These are phyloP conservation scores for Ogataea trehaloabstinens DNA, from an alignment of 805 yeast species.

Conservation along the genomic window DNA sequence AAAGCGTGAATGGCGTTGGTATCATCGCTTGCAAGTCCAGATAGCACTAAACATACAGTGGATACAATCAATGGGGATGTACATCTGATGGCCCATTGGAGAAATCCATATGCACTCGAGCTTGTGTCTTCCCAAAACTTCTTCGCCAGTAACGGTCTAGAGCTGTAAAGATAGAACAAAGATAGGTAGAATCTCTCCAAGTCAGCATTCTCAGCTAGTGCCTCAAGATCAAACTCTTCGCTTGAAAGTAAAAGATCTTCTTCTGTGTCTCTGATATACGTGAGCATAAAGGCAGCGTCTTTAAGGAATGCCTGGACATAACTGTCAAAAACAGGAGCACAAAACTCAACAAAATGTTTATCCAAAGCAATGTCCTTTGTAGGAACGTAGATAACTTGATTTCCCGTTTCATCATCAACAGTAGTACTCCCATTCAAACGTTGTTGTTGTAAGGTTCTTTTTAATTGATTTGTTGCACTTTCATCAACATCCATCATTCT, in stretches of 20 bases:
- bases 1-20: slow-evolving; percentile 51
- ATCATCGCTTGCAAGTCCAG: slow-evolving; percentile 67
- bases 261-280: slow-evolving; percentile 68
- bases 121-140: slow-evolving; percentile 69
- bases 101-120: slow-evolving; percentile 71
- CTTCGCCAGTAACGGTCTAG: slow-evolving; percentile 55
- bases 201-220: slow-evolving; percentile 72
- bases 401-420: slow-evolving; percentile 26
- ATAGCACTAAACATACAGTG: slow-evolving; percentile 73
- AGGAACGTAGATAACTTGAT: slow-evolving; percentile 24
- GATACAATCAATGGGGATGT: slow-evolving; percentile 82
- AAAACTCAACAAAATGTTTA: slow-evolving; percentile 33
- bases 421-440: slow-evolving; percentile 26
- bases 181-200: slow-evolving; percentile 83
- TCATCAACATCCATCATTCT: slow-evolving; percentile 52
- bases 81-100: slow-evolving; percentile 81
- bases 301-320: slow-evolving; percentile 57
- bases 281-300: slow-evolving; percentile 63
- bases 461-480: slow-evolving; percentile 36
- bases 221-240: slow-evolving; percentile 56
- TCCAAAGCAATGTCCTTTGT: slow-evolving; percentile 22
- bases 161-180: slow-evolving; percentile 63
- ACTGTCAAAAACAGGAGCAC: slow-evolving; percentile 43
- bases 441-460: slow-evolving; percentile 27
- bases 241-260: slow-evolving; percentile 65